phyloP scores from a whole-genome alignment of 2,329 filamentous ascomycete species.

The Talaromyces pinophilus region DNA sequence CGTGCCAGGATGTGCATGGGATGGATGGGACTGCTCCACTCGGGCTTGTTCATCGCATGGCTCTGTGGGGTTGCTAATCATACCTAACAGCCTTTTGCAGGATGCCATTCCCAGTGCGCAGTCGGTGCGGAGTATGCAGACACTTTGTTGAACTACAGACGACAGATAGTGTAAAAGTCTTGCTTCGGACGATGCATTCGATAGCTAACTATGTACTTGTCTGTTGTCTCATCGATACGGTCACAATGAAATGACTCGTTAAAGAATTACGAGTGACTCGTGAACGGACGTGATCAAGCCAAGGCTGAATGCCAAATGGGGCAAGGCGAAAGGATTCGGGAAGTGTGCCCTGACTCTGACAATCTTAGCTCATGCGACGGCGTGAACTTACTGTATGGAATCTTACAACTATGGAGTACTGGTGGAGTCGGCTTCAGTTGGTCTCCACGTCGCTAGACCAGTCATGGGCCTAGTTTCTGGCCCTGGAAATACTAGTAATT shows the following conservation, averaged over 20 bases:
- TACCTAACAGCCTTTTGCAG: background rate
- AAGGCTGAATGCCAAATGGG: background rate
- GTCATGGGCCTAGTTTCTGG: background rate
- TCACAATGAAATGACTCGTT: background rate
- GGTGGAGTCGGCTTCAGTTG: background rate
- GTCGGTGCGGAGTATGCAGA: background rate
- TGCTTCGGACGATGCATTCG: background rate
- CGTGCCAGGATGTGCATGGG: background rate
- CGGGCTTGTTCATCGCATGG: background rate
- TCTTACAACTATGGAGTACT: background rate
- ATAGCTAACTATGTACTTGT: background rate
- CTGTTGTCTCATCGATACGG: background rate
- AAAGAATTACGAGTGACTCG: background rate
- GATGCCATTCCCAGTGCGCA: background rate
- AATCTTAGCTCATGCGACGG: background rate
- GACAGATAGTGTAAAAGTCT: background rate
- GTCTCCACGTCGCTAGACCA: conserved; percentile 4
- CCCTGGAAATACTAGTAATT: background rate
- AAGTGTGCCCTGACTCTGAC: background rate
- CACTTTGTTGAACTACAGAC: background rate
- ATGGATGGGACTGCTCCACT: background rate
- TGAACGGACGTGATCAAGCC: background rate
- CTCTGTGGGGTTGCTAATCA: background rate
- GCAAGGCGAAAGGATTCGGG: background rate
- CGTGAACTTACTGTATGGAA: conserved; percentile 9